These are phyloP conservation scores for Ceriops tagal DNA, from an alignment of 345 rosid genomes.

Conservation along the genomic window DNA sequence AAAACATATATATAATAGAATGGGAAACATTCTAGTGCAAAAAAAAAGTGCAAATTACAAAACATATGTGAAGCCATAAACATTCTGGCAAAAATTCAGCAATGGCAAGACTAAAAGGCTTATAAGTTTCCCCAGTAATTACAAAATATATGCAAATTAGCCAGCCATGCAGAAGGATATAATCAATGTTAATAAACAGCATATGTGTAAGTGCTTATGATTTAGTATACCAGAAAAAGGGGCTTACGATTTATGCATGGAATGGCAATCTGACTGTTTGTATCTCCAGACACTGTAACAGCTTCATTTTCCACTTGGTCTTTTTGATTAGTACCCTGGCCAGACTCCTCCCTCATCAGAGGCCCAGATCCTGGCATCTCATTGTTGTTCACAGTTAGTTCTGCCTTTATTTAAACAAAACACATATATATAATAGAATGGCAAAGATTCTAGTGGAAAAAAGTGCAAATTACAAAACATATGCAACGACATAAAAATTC, in stretches of 20 bases:
- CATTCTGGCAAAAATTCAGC: conserved; percentile 20
- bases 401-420: conserved; percentile 11
- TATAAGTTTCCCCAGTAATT: conserved; percentile 4
- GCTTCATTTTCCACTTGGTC: conserved; percentile 20
- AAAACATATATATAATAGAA: background rate
- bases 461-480: background rate
- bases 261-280: conserved; percentile 19
- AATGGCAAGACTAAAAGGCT: conserved; percentile 21
- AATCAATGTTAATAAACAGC: too few species aligned
- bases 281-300: conserved; percentile 23
- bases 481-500: too few species aligned
- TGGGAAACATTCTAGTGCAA: background rate
- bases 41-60: background rate
- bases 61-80: too few species aligned
- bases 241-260: conserved; percentile 26
- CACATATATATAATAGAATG: background rate
- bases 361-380: conserved; percentile 15
- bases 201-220: too few species aligned
- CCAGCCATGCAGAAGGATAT: background rate
- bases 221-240: background rate
- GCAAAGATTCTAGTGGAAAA: background rate
- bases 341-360: conserved; percentile 17
- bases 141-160: background rate
- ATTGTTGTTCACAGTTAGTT: conserved; percentile 14
- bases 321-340: conserved; percentile 15